These are phyloP conservation scores for Fusarium papillatum DNA, from an alignment of 2,329 filamentous ascomycete genomes.

Conservation along the genomic window DNA sequence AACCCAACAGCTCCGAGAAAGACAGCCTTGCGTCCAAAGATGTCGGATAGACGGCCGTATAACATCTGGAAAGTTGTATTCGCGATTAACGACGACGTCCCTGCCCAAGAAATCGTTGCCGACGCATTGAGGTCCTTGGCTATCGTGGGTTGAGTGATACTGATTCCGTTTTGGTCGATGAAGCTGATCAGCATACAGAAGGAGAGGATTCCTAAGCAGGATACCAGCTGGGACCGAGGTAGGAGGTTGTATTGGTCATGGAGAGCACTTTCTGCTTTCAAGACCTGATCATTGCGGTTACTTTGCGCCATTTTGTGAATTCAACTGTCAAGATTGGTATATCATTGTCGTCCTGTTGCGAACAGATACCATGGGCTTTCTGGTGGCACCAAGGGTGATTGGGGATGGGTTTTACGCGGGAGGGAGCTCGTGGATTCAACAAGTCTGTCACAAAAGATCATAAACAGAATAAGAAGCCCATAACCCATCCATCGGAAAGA, in stretches of 20 bases:
- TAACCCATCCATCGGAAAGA: rapidly evolving
- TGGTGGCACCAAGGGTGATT: too few relatives aligned
- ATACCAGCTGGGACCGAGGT: not conserved
- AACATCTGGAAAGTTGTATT: not conserved
- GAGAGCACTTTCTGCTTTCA: not conserved
- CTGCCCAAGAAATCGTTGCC: not conserved
- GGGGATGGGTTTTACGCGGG: too few relatives aligned
- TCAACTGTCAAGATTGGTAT: not conserved
- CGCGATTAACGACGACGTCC: not conserved
- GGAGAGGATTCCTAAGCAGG: not conserved
- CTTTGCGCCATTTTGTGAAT: not conserved
- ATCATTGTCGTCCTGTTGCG: not conserved
- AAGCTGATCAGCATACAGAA: not conserved
- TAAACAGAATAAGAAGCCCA: not conserved
- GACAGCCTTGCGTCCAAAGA: not conserved
- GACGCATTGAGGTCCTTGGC: not conserved
- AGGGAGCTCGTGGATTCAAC: too few relatives aligned
- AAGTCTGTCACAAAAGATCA: not conserved
- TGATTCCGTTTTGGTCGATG: not conserved
- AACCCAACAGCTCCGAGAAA: not conserved
- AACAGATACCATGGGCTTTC: too few relatives aligned
- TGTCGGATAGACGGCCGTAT: not conserved
- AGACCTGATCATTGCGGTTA: not conserved
- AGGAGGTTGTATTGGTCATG: not conserved
- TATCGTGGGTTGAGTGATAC: not conserved